phyloP scores from a whole-genome alignment of 1,284 basidiomycete genomes.

The Gastroboletus turbinatus region DNA sequence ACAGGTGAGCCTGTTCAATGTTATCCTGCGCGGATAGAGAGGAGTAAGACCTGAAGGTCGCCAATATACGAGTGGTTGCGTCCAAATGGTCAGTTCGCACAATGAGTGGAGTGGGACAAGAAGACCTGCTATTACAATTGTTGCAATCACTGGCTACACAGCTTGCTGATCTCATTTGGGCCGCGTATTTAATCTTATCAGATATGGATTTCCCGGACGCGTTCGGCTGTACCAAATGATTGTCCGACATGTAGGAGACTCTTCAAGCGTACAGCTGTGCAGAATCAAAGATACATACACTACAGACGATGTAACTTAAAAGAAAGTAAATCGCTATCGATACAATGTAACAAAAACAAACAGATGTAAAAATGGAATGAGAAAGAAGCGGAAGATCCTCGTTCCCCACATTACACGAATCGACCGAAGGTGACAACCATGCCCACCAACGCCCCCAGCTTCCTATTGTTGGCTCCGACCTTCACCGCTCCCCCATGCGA shows the following conservation, averaged over 20 bases:
- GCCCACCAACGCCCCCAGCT: constrained; percentile 2
- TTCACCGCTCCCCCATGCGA: neutral
- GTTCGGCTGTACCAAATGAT: neutral
- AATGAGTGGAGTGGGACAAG: constrained; percentile 3
- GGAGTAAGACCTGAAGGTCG: neutral
- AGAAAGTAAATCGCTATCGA: neutral
- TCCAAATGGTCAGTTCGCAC: neutral
- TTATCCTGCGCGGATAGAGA: neutral
- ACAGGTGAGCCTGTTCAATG: neutral
- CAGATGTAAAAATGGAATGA: neutral
- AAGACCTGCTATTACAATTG: neutral
- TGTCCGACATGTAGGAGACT: neutral
- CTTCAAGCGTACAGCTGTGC: neutral
- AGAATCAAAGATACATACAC: neutral
- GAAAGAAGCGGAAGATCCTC: neutral
- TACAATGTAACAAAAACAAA: constrained; percentile 3
- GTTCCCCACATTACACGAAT: constrained; percentile 10
- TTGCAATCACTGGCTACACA: constrained; percentile 8
- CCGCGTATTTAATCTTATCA: constrained; percentile 20
- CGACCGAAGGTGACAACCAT: constrained; percentile 5
- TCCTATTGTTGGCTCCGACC: neutral
- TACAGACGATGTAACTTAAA: neutral
- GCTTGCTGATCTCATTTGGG: constrained; percentile 8
- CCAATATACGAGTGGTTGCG: neutral
- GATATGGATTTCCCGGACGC: neutral